Base-by-base conservation (phyloP, 2,329 filamentous ascomycete species). In the Colletotrichum horii region DNA sequence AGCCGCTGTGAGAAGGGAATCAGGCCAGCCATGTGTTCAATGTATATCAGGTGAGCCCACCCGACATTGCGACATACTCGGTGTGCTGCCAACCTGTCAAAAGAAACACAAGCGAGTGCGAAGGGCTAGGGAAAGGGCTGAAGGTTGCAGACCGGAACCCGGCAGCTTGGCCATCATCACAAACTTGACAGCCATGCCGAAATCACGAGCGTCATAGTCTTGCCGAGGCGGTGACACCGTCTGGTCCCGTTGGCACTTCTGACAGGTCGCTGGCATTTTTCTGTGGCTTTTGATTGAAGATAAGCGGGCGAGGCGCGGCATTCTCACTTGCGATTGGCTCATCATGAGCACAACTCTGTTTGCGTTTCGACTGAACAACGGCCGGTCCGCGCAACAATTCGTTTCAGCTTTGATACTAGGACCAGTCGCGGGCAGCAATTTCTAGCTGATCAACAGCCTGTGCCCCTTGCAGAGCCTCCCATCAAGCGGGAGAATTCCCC, bases 401-500 rank as follows among this genome's bases (percentile, higher is more conserved):
- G 74, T 76, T 76, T 76, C 74, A 74, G 70, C 58, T 76, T 32
- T 76, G 70, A 74, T 69, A 69, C 58, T 19, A 43, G 24, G 32
- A 68, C 28, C 28, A 73, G 36, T 58, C 15, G 3, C 62, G 32
- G 15, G 15, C 28, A 68, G 14, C 16, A 30, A 26, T 43, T 22
- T 38, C 34, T 19, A 14, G 26, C 22, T 60, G 48, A 43, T 68
- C 69, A 30, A 2, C 22, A 56, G 28, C 34, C 43, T 52, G 48
- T 26, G 19, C 34, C 43, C 43, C 15, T 52, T 65, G 30, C 24
- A 56, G 38, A 38, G 22, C 8, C 30, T 36, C 7, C 16, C 11
- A 6, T 15, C 2, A 3, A 38, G 26, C 22, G 15, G 22, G 14
- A 38, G 6, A 60, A 30, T 52, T 71, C 19, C 48, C 70, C 62